Conservation (phyloP, 1,139 yeast species). For the Yamadazyma dushanensis region DNA sequence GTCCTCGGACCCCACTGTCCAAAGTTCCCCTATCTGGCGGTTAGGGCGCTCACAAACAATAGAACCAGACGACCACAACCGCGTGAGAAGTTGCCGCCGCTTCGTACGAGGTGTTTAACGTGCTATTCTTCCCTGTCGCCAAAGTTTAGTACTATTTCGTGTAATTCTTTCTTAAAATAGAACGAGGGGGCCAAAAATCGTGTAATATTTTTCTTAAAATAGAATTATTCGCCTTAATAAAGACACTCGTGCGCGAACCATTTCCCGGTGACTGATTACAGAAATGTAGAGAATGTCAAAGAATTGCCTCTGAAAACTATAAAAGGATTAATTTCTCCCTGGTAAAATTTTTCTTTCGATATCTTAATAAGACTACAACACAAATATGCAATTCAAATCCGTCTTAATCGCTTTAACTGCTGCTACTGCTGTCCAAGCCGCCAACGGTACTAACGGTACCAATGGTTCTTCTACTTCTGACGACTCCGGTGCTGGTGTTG, state of each 20-base stretch:
- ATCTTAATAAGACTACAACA: conserved; percentile 5
- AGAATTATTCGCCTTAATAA: conserved; percentile 1
- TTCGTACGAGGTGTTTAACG: too few species aligned
- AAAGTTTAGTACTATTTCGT: too few species aligned
- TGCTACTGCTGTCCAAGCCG: conserved; percentile 45
- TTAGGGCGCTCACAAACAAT: too few species aligned
- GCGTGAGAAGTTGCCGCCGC: too few species aligned
- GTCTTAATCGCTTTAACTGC: conserved; percentile 48
- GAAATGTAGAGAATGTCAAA: not conserved
- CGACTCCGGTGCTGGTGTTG: conserved; percentile 26
- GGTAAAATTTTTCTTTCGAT: conserved; percentile 3
- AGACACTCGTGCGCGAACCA: not conserved
- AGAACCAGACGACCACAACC: too few species aligned
- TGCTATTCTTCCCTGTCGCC: too few species aligned
- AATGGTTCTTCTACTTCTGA: conserved; percentile 23
- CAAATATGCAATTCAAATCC: conserved; percentile 47
- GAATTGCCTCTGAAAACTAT: conserved; percentile 9
- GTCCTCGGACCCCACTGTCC: too few species aligned
- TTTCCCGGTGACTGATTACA: conserved; percentile 1
- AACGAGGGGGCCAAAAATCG: conserved; percentile 2
- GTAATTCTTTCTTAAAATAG: conserved; percentile 5
- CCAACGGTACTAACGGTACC: conserved; percentile 25
- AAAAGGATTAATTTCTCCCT: conserved; percentile 11
- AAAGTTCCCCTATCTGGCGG: too few species aligned
- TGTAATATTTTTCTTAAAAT: conserved; percentile 1